A percentile compares a stretch with the other conserved stretches of the same genome.
phyloP scores from a whole-genome alignment of 1,284 basidiomycete genomes.

The Phellopilus nigrolimitatus region DNA sequence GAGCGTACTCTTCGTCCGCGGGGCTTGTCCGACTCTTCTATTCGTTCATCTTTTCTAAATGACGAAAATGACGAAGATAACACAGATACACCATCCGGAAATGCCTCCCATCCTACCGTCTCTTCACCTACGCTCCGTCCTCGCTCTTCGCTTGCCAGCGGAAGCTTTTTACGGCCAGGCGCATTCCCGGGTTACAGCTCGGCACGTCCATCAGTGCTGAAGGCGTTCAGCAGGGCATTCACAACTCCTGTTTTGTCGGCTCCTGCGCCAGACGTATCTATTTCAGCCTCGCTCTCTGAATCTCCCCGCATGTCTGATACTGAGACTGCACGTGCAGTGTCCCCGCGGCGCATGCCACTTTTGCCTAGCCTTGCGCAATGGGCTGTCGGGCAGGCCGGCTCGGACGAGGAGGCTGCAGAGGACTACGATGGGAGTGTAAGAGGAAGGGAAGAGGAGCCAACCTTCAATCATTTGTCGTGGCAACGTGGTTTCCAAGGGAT shows the following conservation, averaged over 20 bases:
- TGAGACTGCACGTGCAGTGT: constrained; percentile 1
- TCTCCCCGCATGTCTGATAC: neutral
- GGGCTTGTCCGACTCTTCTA: constrained; percentile 86
- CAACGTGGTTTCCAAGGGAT: constrained; percentile 5
- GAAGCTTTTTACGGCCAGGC: constrained; percentile 4
- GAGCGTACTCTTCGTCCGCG: constrained; percentile 70
- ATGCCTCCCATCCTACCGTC: neutral
- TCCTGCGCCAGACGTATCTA: neutral
- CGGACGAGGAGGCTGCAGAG: constrained; percentile 13
- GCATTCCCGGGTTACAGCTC: constrained; percentile 3
- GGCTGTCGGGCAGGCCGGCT: constrained; percentile 17
- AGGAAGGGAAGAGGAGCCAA: constrained; percentile 10
- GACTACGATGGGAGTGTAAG: constrained; percentile 19
- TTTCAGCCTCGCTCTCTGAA: neutral
- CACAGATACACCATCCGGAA: constrained; percentile 18
- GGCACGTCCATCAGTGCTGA: constrained; percentile 11
- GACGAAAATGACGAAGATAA: constrained; percentile 49
- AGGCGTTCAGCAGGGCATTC: constrained; percentile 17
- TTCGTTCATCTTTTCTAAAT: constrained; percentile 73
- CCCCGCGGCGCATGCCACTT: constrained; percentile 7
- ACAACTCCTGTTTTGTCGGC: constrained; percentile 12
- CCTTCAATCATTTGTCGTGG: constrained; percentile 3
- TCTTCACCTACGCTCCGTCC: constrained; percentile 12
- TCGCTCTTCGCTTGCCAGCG: neutral
- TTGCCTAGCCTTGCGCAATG: constrained; percentile 18